Evolutionary conservation across 2,329 filamentous ascomycete genomes (phyloP).

Genomic region (Xylaria sp.): DNA sequence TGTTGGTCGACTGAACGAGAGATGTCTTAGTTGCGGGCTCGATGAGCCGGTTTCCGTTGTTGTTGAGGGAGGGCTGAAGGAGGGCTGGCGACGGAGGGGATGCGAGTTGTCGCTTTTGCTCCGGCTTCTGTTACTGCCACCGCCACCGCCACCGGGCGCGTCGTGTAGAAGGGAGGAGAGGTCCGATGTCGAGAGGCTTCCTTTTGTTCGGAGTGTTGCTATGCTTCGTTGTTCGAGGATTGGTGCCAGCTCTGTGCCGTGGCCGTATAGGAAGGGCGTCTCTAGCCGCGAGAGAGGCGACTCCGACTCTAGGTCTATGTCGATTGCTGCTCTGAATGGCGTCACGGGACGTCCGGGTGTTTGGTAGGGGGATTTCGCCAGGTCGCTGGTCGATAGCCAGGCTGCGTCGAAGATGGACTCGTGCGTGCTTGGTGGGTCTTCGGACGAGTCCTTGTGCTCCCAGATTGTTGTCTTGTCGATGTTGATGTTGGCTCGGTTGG

Average conservation of each 20-base stretch:
- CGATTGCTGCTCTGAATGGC: slow-evolving; percentile 25
- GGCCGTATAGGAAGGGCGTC: slow-evolving; percentile 53
- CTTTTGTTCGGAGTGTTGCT: slow-evolving; percentile 48
- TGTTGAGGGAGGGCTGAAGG: slow-evolving; percentile 49
- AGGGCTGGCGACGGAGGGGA: slow-evolving; percentile 47
- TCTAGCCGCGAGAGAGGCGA: slow-evolving; percentile 47
- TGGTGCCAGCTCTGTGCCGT: slow-evolving; percentile 53
- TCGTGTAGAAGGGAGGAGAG: slow-evolving; percentile 47
- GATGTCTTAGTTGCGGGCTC: slow-evolving; percentile 22
- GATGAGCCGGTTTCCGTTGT: slow-evolving; percentile 6
- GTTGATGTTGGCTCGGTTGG: slow-evolving; percentile 44
- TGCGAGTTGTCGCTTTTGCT: slow-evolving; percentile 21
- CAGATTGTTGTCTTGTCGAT: slow-evolving; percentile 39
- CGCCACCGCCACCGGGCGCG: slow-evolving; percentile 27
- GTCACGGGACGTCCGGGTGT: slow-evolving; percentile 38
- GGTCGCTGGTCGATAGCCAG: slow-evolving; percentile 49
- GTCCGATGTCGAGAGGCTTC: slow-evolving; percentile 44
- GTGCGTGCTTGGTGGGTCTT: slow-evolving; percentile 51
- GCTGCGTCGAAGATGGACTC: slow-evolving; percentile 53
- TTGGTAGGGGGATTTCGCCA: slow-evolving; percentile 43
- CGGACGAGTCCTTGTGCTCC: slow-evolving; percentile 53
- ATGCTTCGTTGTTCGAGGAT: slow-evolving; percentile 56
- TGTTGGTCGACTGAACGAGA: slow-evolving; percentile 38
- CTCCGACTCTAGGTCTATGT: slow-evolving; percentile 44
- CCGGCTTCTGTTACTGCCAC: neutral